Conservation (phyloP, 306 rosid species). For the Quercus gilva region DNA sequence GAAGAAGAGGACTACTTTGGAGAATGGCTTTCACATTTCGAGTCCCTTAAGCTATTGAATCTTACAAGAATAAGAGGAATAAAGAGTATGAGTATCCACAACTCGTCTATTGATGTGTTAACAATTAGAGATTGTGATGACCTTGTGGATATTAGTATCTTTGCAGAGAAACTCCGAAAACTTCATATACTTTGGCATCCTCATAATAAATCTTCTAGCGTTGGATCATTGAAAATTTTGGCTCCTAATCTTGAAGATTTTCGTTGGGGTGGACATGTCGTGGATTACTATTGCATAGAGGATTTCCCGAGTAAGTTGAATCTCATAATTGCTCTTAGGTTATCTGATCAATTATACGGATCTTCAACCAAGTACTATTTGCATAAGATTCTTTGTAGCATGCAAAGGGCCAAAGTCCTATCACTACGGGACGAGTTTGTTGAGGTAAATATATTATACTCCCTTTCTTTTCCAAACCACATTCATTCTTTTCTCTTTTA, state of each 20-base stretch:
- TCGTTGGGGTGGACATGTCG: background rate
- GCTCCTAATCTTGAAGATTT: background rate
- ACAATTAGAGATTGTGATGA: background rate
- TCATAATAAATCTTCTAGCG: too few relatives aligned
- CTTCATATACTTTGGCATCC: too few relatives aligned
- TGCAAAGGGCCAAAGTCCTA: background rate
- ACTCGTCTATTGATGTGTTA: too few relatives aligned
- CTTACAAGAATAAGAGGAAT: background rate
- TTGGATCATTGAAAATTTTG: too few relatives aligned
- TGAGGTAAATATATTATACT: background rate
- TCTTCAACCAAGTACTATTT: background rate
- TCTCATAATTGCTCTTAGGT: background rate
- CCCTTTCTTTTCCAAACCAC: background rate
- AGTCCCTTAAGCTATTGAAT: too few relatives aligned
- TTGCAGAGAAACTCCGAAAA: too few relatives aligned
- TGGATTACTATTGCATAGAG: background rate
- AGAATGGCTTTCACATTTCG: too few relatives aligned
- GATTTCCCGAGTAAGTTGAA: background rate
- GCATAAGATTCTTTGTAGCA: background rate
- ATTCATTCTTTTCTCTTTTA: too few relatives aligned
- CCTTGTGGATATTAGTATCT: background rate
- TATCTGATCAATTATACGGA: background rate
- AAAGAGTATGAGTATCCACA: background rate
- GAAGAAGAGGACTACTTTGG: too few relatives aligned
- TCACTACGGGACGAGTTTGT: background rate